A percentile compares a stretch with the other conserved stretches of the same genome.
phyloP scores from a whole-genome alignment of 1,139 yeast genomes.

The Sugiyamaella japonica region DNA sequence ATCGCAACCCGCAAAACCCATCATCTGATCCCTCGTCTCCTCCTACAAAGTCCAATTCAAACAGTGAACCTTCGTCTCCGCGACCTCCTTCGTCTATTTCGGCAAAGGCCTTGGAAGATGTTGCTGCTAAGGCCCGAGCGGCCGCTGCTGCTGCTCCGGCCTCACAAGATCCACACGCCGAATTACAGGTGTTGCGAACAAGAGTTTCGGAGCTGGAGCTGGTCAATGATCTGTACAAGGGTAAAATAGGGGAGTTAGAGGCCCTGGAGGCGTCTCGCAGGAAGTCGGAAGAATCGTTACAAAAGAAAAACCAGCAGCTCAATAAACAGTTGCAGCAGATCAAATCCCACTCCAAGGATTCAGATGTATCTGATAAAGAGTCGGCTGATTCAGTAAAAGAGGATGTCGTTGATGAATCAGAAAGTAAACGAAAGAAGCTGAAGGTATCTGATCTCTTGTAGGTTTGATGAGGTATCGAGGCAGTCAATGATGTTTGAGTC shows the following conservation, averaged over 20 bases:
- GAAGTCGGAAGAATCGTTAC: constrained; percentile 25
- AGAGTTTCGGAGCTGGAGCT: constrained; percentile 86
- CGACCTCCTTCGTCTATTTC: constrained; percentile 32
- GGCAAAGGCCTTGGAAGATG: constrained; percentile 24
- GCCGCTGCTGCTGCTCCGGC: constrained; percentile 33
- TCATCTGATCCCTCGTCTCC: constrained; percentile 32
- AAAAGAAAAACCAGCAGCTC: constrained; percentile 20
- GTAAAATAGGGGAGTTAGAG: constrained; percentile 81
- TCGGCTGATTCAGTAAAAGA: not conserved
- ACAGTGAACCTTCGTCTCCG: constrained; percentile 12
- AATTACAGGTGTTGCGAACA: constrained; percentile 51
- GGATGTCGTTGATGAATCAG: constrained; percentile 2
- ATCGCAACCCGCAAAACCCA: constrained; percentile 10
- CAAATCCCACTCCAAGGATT: constrained; percentile 2
- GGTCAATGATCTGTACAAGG: constrained; percentile 81
- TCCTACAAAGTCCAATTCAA: constrained; percentile 18
- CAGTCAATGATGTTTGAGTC: not conserved
- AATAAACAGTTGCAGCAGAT: constrained; percentile 15
- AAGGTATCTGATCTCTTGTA: constrained; percentile 19
- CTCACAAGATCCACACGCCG: constrained; percentile 30
- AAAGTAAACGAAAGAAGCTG: constrained; percentile 17
- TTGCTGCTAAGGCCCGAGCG: constrained; percentile 28
- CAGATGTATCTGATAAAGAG: constrained; percentile 1
- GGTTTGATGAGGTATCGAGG: not conserved
- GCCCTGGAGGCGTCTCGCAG: constrained; percentile 27